These are phyloP conservation scores for Verticillium dahliae DNA, from an alignment of 2,329 filamentous ascomycete genomes.

Conservation along the genomic window DNA sequence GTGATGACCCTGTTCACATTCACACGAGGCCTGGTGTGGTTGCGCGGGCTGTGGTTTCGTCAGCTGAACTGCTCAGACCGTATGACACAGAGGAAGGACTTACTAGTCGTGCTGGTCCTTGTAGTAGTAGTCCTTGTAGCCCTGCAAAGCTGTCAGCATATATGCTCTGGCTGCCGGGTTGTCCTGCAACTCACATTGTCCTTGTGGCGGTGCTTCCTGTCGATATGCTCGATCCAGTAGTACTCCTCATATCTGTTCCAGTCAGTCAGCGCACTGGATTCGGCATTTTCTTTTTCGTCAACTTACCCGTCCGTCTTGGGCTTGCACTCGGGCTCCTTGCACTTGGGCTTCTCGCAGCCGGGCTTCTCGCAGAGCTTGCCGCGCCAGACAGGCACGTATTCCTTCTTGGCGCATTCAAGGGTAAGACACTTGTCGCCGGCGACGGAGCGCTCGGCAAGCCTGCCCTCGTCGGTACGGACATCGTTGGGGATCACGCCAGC, in stretches of 20 bases:
- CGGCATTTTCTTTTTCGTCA: background rate
- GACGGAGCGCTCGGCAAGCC: background rate
- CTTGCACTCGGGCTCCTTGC: background rate
- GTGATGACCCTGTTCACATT: background rate
- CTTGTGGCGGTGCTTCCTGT: background rate
- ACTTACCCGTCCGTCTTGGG: background rate
- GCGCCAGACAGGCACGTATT: background rate
- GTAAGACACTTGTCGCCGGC: background rate
- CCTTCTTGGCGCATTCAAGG: background rate
- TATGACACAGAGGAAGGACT: background rate
- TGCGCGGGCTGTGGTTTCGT: background rate
- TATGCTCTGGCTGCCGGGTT: background rate
- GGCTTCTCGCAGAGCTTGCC: background rate
- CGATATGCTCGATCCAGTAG: conserved; percentile 2
- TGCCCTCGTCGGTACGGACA: background rate
- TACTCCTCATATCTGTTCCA: background rate
- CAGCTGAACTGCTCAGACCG: background rate
- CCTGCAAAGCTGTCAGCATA: background rate
- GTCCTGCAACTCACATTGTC: background rate
- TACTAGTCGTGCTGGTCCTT: background rate
- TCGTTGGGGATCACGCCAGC: background rate
- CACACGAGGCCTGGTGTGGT: background rate
- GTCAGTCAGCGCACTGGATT: background rate
- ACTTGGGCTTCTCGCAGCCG: background rate
- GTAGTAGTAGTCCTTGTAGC: background rate